phyloP scores from a whole-genome alignment of 345 rosid genomes.

The Kandelia obovata region DNA sequence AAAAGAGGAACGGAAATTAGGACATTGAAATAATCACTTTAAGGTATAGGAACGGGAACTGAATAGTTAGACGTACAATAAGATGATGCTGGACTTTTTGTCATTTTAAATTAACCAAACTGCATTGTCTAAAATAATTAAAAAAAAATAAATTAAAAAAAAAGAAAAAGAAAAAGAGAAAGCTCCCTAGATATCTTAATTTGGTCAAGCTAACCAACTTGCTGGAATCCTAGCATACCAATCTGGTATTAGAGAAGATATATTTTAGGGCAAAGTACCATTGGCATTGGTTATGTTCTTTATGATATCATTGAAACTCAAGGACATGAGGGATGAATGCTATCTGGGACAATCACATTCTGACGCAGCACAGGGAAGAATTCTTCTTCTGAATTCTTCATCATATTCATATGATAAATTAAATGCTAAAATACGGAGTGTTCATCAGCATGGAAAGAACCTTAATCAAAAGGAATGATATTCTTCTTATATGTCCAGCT shows the following conservation, averaged over 20 bases:
- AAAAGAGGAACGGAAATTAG: constrained; percentile 9
- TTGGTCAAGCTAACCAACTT: background rate
- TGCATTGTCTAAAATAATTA: background rate
- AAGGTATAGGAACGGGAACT: background rate
- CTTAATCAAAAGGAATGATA: constrained; percentile 11
- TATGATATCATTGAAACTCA: background rate
- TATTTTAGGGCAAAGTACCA: background rate
- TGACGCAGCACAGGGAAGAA: too few species aligned
- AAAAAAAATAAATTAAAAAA: background rate
- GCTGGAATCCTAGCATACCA: background rate
- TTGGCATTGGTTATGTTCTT: background rate
- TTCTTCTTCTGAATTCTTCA: too few species aligned
- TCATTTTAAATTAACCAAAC: background rate
- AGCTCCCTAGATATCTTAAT: too few species aligned
- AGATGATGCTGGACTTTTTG: background rate
- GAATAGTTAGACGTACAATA: background rate
- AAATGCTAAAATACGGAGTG: background rate
- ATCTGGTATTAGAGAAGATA: constrained; percentile 1
- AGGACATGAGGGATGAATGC: background rate
- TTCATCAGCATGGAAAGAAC: constrained; percentile 10
- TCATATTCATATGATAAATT: constrained; percentile 6
- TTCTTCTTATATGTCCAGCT: constrained; percentile 9
- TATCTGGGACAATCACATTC: constrained; percentile 3
- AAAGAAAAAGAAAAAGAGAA: background rate
- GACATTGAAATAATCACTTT: constrained; percentile 1